Conservation (phyloP, 108 stramenopile species). For the Pseudonitzschia multistriata region DNA sequence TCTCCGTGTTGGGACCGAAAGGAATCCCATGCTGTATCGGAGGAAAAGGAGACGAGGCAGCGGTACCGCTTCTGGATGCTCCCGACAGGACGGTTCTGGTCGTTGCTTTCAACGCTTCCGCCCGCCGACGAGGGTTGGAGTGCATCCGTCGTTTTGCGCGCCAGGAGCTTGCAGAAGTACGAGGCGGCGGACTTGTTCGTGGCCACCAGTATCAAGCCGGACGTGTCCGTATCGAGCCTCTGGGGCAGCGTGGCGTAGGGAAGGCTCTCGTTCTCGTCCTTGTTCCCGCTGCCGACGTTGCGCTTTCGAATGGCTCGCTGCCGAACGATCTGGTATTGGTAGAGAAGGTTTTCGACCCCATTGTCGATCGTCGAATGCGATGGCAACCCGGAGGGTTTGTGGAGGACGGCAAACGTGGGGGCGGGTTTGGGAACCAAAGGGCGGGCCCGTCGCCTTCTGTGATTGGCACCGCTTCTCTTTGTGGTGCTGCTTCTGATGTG, state of each 20-base stretch:
- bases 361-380: slow-evolving; percentile 86
- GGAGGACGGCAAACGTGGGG: slow-evolving; percentile 3
- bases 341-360: slow-evolving; percentile 67
- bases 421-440: background rate
- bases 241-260: slow-evolving; percentile 53
- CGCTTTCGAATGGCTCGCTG: background rate
- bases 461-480: background rate
- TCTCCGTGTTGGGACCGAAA: slow-evolving; percentile 24
- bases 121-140: background rate
- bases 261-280: background rate
- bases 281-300: background rate
- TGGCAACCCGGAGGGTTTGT: slow-evolving; percentile 45
- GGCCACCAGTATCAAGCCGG: slow-evolving; percentile 71
- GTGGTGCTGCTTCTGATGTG: too few species aligned
- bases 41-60: slow-evolving; percentile 60
- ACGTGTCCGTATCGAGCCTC: slow-evolving; percentile 82
- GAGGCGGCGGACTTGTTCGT: slow-evolving; percentile 63
- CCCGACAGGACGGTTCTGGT: background rate
- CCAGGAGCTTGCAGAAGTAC: slow-evolving; percentile 66
- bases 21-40: slow-evolving; percentile 1
- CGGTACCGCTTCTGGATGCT: slow-evolving; percentile 49
- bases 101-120: background rate
- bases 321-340: background rate
- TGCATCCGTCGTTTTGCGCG: slow-evolving; percentile 39
- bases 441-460: background rate